A percentile compares a stretch with the other conserved stretches of the same genome.
phyloP scores from a whole-genome alignment of 2,329 filamentous ascomycete species.

The Fusarium compactum region DNA sequence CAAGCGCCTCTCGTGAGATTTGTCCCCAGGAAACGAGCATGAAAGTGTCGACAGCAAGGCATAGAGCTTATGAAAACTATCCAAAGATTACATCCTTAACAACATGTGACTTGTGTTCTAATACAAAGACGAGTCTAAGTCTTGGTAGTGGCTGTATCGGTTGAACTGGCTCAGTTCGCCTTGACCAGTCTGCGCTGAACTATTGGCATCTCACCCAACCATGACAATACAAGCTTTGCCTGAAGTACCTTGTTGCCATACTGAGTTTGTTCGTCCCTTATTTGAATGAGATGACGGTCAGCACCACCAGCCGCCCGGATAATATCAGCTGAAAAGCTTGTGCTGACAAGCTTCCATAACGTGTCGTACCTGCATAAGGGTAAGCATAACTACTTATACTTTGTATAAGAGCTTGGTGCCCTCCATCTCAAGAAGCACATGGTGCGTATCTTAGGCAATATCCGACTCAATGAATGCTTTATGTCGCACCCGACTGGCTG shows the following conservation, averaged over 20 bases:
- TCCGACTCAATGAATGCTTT: not conserved
- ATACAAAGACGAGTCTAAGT: too few species aligned
- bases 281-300: not conserved
- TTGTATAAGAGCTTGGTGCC: not conserved
- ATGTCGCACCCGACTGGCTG: not conserved
- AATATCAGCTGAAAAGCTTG: not conserved
- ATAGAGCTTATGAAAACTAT: too few species aligned
- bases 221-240: too few species aligned
- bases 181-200: too few species aligned
- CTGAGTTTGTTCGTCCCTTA: not conserved
- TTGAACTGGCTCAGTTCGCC: too few species aligned
- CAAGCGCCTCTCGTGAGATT: too few species aligned
- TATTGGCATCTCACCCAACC: too few species aligned
- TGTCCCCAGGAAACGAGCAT: too few species aligned
- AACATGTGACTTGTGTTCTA: too few species aligned
- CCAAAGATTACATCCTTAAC: too few species aligned
- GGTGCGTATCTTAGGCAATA: not conserved
- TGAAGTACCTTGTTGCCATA: not conserved
- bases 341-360: not conserved
- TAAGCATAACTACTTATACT: slow-evolving; percentile 10
- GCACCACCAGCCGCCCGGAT: not conserved
- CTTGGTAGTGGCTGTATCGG: too few species aligned
- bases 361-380: slow-evolving; percentile 17
- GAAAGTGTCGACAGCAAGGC: too few species aligned
- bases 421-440: not conserved